phyloP scores from a whole-genome alignment of 345 rosid species.

The Linum tenue region DNA sequence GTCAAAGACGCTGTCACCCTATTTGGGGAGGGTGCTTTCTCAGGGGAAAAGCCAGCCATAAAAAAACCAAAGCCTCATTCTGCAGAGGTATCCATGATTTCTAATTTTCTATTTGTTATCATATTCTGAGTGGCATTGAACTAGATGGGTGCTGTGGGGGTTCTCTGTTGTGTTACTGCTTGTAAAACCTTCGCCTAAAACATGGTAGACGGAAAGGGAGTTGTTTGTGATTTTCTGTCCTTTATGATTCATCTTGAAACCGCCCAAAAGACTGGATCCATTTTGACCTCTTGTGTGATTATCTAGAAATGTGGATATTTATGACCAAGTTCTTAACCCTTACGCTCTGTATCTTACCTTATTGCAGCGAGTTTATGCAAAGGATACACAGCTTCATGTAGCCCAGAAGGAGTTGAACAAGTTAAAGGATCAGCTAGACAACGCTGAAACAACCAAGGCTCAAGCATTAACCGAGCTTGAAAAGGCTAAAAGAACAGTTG shows the following conservation, averaged over 20 bases:
- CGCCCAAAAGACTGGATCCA: too few relatives aligned
- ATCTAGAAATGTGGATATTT: too few relatives aligned
- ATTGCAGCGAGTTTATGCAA: conserved; percentile 62
- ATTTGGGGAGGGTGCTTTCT: conserved; percentile 85
- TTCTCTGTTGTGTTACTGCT: background rate
- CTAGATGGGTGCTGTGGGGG: background rate
- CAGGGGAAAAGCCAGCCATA: conserved; percentile 62
- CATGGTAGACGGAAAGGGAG: too few relatives aligned
- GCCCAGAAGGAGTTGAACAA: conserved; percentile 66
- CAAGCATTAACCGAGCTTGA: conserved; percentile 76
- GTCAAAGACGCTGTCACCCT: conserved; percentile 89
- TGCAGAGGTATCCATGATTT: conserved; percentile 50
- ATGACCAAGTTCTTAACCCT: background rate
- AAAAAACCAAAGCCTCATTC: conserved; percentile 60
- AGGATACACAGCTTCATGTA: conserved; percentile 82
- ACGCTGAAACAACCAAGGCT: conserved; percentile 60
- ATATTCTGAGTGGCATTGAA: background rate
- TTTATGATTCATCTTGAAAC: too few relatives aligned
- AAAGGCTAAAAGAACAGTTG: conserved; percentile 55
- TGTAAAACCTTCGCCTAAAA: too few relatives aligned
- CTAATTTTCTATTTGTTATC: background rate
- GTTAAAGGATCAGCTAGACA: conserved; percentile 64
- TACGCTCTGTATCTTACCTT: background rate
- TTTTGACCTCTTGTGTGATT: too few relatives aligned
- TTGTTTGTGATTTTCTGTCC: too few relatives aligned